These are phyloP conservation scores for Caryocar brasiliense DNA, from an alignment of 441 rosid genomes.

Conservation along the genomic window DNA sequence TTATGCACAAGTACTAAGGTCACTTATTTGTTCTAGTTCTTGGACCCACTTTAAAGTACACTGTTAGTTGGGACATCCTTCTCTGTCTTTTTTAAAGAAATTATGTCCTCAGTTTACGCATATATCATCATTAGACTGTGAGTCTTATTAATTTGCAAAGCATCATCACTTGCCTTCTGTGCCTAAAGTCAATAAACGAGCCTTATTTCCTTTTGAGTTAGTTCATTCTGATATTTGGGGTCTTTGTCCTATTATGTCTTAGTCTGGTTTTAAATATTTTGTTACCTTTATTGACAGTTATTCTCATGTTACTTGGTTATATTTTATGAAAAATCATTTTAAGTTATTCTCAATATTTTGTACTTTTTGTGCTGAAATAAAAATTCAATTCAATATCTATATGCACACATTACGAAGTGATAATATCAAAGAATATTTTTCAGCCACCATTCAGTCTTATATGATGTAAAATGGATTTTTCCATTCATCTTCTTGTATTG, in stretches of 20 bases:
- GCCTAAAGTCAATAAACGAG: too few relatives aligned
- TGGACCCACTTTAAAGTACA: neutral
- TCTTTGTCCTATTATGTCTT: too few relatives aligned
- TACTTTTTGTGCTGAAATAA: neutral
- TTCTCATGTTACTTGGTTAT: too few relatives aligned
- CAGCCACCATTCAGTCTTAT: neutral
- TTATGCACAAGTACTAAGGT: neutral
- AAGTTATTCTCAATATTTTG: too few relatives aligned
- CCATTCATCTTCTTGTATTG: neutral
- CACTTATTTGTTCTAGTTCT: neutral
- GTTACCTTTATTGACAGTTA: too few relatives aligned
- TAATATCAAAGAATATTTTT: too few relatives aligned
- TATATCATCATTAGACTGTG: neutral
- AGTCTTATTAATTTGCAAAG: neutral
- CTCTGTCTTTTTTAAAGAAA: neutral
- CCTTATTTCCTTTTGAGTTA: too few relatives aligned
- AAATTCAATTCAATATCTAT: neutral
- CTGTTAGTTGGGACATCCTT: neutral
- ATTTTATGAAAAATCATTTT: too few relatives aligned
- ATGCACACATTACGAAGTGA: neutral
- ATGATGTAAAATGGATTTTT: neutral
- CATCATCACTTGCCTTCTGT: too few relatives aligned
- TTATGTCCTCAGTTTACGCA: neutral
- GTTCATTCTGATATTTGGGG: neutral
- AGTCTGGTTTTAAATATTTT: too few relatives aligned